Percentiles rank a stretch among this genome's conserved stretches.
These are phyloP conservation scores for Pyrus communis DNA, from an alignment of 306 rosid species.

Conservation along the genomic window DNA sequence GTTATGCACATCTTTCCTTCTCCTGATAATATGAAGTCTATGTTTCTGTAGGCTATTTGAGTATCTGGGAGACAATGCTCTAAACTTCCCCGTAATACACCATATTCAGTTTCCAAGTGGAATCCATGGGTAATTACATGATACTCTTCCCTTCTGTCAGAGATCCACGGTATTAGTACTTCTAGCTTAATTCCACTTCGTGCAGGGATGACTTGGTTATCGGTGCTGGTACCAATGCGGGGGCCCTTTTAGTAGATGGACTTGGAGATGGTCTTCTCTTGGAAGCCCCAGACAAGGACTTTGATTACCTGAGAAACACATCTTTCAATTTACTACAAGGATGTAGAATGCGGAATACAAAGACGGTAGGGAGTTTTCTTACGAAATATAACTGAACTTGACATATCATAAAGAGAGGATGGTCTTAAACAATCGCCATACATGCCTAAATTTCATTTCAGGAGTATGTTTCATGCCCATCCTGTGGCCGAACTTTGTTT, in stretches of 20 bases:
- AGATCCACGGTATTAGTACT: neutral
- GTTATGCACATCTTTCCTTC: constrained; percentile 2
- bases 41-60: constrained; percentile 60
- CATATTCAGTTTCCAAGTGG: constrained; percentile 84
- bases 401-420: neutral
- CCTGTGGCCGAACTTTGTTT: constrained; percentile 97
- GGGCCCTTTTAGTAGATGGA: constrained; percentile 94
- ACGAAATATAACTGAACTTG: neutral
- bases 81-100: constrained; percentile 81
- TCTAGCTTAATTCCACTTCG: constrained; percentile 7
- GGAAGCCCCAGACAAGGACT: constrained; percentile 80
- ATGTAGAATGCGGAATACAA: constrained; percentile 97
- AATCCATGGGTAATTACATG: constrained; percentile 55
- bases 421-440: neutral
- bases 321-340: constrained; percentile 98
- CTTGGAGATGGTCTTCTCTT: constrained; percentile 91
- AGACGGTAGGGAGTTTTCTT: constrained; percentile 55
- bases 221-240: constrained; percentile 81
- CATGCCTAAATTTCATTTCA: constrained; percentile 31
- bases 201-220: constrained; percentile 90
- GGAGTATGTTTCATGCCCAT: constrained; percentile 99
- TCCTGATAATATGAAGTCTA: neutral
- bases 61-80: constrained; percentile 64
- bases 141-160: constrained; percentile 4
- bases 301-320: constrained; percentile 77